Conservation (phyloP, 441 rosid species). For the Brassica balearica region DNA sequence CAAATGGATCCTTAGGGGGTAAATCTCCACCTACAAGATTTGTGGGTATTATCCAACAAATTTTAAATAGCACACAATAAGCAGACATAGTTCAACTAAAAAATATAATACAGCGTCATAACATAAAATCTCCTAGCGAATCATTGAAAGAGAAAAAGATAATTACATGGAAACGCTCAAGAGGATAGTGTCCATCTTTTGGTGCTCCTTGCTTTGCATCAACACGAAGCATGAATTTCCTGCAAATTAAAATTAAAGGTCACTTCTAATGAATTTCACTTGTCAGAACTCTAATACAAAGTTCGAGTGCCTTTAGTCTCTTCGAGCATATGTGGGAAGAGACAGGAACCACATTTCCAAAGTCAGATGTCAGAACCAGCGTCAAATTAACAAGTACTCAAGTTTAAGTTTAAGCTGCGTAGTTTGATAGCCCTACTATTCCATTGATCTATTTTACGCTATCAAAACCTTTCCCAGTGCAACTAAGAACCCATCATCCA, state of each 20-base stretch:
- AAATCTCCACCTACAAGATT: constrained; percentile 75
- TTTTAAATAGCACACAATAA: constrained; percentile 1
- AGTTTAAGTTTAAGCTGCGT: constrained; percentile 3
- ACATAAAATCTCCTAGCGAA: not conserved
- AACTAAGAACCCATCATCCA: constrained; percentile 21
- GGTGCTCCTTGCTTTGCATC: constrained; percentile 95
- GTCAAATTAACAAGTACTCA: constrained; percentile 1
- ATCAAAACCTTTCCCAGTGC: constrained; percentile 18
- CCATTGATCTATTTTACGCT: not conserved
- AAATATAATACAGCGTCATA: not conserved
- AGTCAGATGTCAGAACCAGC: constrained; percentile 19
- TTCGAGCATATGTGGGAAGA: constrained; percentile 9
- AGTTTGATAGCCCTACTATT: not conserved
- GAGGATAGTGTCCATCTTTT: constrained; percentile 79
- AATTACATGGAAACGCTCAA: constrained; percentile 86
- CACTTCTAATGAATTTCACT: constrained; percentile 11
- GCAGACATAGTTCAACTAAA: constrained; percentile 7
- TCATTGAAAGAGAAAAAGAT: constrained; percentile 2
- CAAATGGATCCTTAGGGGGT: constrained; percentile 85
- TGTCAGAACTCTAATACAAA: constrained; percentile 16
- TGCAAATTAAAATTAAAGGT: constrained; percentile 45
- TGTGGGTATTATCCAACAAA: constrained; percentile 11
- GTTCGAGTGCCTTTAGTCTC: constrained; percentile 9
- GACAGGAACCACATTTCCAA: constrained; percentile 10
- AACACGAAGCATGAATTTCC: constrained; percentile 86